These are phyloP conservation scores for Acephala macrosclerotiorum DNA, from an alignment of 2,329 filamentous ascomycete species.

Conservation along the genomic window DNA sequence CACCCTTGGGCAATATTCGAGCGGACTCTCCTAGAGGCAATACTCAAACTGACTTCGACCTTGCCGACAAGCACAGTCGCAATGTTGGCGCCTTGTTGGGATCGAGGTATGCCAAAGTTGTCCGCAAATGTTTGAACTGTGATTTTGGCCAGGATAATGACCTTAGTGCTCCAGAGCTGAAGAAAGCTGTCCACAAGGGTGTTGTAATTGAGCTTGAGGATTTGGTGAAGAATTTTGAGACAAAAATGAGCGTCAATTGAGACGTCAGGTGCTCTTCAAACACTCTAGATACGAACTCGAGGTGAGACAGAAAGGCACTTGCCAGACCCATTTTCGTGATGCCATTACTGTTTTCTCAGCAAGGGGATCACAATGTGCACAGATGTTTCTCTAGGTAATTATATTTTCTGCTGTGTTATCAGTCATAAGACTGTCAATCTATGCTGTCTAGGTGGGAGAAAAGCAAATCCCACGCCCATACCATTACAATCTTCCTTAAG, in stretches of 20 bases:
- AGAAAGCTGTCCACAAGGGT: background rate
- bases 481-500: background rate
- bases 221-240: background rate
- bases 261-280: too few species aligned
- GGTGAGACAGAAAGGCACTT: too few species aligned
- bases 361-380: background rate
- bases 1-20: background rate
- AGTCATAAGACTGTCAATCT: background rate
- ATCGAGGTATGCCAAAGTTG: background rate
- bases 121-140: background rate
- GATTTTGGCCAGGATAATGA: constrained; percentile 7
- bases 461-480: background rate
- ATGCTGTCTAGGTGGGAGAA: constrained; percentile 1
- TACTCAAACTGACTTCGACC: background rate
- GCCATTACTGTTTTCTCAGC: too few species aligned
- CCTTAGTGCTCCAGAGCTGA: background rate
- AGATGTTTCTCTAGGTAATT: background rate
- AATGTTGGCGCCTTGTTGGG: background rate
- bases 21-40: background rate
- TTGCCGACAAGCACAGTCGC: background rate
- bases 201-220: constrained; percentile 3
- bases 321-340: too few species aligned
- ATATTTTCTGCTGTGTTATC: background rate
- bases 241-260: too few species aligned
- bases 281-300: too few species aligned